Conservation (phyloP, 805 yeast species). For the Teunomyces pallodes region DNA sequence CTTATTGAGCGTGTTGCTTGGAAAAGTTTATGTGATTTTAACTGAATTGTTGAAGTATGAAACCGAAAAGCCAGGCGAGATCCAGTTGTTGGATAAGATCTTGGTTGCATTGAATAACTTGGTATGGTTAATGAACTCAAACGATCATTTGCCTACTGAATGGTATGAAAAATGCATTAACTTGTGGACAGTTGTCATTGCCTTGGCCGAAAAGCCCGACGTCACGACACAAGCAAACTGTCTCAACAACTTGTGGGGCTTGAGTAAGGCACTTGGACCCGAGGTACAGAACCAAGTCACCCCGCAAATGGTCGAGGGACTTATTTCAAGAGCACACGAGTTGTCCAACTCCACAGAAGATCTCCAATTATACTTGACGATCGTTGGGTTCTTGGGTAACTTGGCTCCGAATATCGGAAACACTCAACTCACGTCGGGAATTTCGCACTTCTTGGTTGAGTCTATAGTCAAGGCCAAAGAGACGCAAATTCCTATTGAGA, state of each 20-base stretch:
- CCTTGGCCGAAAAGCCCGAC: constrained; percentile 12
- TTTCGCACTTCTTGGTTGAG: constrained; percentile 33
- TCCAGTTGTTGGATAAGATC: constrained; percentile 51
- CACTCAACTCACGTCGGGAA: constrained; percentile 40
- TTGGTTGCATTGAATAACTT: constrained; percentile 71
- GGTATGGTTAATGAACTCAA: constrained; percentile 51
- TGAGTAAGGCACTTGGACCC: constrained; percentile 35
- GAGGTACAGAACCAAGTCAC: constrained; percentile 25
- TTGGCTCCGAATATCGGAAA: constrained; percentile 48
- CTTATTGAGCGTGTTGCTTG: constrained; percentile 18
- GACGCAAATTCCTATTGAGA: constrained; percentile 13
- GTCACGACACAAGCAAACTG: constrained; percentile 28
- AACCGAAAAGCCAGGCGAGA: constrained; percentile 20
- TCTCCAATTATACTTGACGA: constrained; percentile 22
- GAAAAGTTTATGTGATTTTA: constrained; percentile 27
- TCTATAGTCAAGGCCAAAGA: constrained; percentile 9
- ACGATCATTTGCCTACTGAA: constrained; percentile 28
- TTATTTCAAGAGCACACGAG: constrained; percentile 16
- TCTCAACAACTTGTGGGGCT: constrained; percentile 38
- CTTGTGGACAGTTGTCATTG: constrained; percentile 29
- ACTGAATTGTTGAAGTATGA: constrained; percentile 38
- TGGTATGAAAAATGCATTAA: constrained; percentile 35
- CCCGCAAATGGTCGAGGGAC: constrained; percentile 22
- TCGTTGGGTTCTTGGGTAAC: constrained; percentile 52
- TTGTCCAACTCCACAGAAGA: constrained; percentile 4